These are phyloP conservation scores for Canna indica DNA, from an alignment of 176 grass and related monocot genomes.

Conservation along the genomic window DNA sequence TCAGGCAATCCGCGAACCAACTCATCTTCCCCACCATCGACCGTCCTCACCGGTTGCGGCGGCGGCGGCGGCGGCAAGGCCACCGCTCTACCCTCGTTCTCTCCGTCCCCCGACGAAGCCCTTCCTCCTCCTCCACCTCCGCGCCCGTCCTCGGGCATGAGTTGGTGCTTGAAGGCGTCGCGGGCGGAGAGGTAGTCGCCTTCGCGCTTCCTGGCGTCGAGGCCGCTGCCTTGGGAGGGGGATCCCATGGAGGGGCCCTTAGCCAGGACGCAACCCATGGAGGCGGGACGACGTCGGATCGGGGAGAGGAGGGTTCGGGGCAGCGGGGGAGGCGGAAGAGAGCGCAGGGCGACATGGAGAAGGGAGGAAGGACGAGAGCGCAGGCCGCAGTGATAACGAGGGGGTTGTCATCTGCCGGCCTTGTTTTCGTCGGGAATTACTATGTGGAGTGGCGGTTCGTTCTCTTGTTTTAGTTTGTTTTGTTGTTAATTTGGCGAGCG, in stretches of 20 bases:
- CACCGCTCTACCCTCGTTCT: neutral
- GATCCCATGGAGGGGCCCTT: constrained; percentile 33
- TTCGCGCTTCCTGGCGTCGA: neutral
- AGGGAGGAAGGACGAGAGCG: neutral
- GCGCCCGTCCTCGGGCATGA: neutral
- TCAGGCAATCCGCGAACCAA: constrained; percentile 53
- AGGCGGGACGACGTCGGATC: neutral
- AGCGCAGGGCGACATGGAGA: constrained; percentile 35
- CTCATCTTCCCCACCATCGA: constrained; percentile 25
- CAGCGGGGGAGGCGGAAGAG: constrained; percentile 4
- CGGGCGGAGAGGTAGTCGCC: neutral
- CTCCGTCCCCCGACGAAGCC: neutral
- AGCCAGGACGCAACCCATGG: constrained; percentile 52
- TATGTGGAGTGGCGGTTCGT: no score
- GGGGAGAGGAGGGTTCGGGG: neutral
- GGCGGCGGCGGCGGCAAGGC: neutral
- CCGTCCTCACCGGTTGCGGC: neutral
- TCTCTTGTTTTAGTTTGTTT: no score
- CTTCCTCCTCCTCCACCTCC: neutral
- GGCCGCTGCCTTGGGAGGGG: neutral
- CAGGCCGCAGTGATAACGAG: neutral
- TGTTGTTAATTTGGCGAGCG: no score
- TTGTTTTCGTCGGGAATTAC: no score
- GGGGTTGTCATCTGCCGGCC: neutral
- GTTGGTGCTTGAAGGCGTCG: neutral